Base-by-base conservation (phyloP, 2,329 filamentous ascomycete species). In the Helminthosporium solani region DNA sequence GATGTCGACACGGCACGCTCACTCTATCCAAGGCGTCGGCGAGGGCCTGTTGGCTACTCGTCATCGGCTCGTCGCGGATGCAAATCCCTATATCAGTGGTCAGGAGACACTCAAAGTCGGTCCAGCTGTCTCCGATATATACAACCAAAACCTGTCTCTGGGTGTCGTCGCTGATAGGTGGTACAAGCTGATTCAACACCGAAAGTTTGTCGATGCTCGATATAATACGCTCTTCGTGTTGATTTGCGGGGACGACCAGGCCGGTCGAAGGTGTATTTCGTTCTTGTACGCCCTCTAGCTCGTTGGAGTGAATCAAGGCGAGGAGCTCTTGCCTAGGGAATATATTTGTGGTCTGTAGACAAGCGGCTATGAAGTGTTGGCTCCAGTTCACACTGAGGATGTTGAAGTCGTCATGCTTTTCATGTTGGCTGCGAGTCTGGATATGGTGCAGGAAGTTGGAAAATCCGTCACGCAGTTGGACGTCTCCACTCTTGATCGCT, bases 381-480 rank as follows among this genome's bases (percentile, higher is more conserved):
- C 73, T 75, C 75, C 75, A 78, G 45, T 77, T 78, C 2, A 77
- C 75, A 42, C 73, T 76, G 5, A 77, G 38, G 15, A 78, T 68
- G 20, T 57, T 54, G 28, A 73, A 21, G 1, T 14, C 33, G 20
- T 60, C 50, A 18, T 28, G 12, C 27, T 39, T 39, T 6, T 39
- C 9, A 15, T 34, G 15, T 7, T 44, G 19, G 3, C 15, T 28
- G 2, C 45, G 41, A 3, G n/a, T 23, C 20, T 46, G 50, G 8
- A 64, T 47, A 15, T 56, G 36, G 12, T 54, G n/a, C 11, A 73
- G 52, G 8, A 76, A 63, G 0, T 58, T 46, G 9, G 52, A 15
- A 61, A 67, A 75, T 3, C 70, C 72, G 2, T 53, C 27, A 14
- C 75, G 67, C 4, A 76, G 41, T 12, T 66, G 40, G 1, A 77